Percentiles rank a stretch among this genome's conserved stretches.
These are phyloP conservation scores for Cyberlindnera euphorbiiphila DNA, from an alignment of 805 yeast species.

Conservation along the genomic window DNA sequence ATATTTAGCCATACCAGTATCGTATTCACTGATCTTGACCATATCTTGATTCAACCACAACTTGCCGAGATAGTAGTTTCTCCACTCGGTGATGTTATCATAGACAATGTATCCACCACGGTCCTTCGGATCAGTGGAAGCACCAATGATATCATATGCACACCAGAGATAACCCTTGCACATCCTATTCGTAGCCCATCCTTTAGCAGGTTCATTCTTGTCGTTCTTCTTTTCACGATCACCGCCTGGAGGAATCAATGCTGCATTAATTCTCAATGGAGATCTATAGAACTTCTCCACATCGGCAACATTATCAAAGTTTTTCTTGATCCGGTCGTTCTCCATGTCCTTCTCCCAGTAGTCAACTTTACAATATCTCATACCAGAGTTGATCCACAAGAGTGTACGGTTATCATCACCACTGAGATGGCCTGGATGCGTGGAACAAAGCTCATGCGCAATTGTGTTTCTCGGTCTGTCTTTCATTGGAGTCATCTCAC, in stretches of 20 bases:
- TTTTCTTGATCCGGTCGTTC: constrained; percentile 29
- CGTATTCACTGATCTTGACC: constrained; percentile 20
- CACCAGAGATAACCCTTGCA: constrained; percentile 60
- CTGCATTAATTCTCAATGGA: constrained; percentile 42
- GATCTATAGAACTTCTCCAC: constrained; percentile 29
- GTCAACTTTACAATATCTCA: constrained; percentile 51
- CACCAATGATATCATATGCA: constrained; percentile 53
- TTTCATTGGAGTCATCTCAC: constrained; percentile 29
- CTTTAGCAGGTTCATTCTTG: constrained; percentile 42
- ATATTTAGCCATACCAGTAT: constrained; percentile 9
- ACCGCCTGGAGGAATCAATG: constrained; percentile 47
- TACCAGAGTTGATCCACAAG: constrained; percentile 72
- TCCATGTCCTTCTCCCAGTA: constrained; percentile 31
- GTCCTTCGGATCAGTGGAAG: constrained; percentile 22
- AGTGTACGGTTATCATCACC: constrained; percentile 44
- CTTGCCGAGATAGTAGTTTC: constrained; percentile 27
- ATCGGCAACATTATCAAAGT: constrained; percentile 6
- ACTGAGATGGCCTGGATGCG: constrained; percentile 58
- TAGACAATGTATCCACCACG: constrained; percentile 26
- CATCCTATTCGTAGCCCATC: constrained; percentile 48
- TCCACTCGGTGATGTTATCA: constrained; percentile 22
- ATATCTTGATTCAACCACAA: constrained; percentile 28
- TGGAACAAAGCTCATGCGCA: constrained; percentile 49
- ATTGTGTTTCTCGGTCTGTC: constrained; percentile 19
- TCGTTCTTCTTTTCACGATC: constrained; percentile 26